phyloP scores from a whole-genome alignment of 805 yeast species.

The Suhomyces canberraensis region DNA sequence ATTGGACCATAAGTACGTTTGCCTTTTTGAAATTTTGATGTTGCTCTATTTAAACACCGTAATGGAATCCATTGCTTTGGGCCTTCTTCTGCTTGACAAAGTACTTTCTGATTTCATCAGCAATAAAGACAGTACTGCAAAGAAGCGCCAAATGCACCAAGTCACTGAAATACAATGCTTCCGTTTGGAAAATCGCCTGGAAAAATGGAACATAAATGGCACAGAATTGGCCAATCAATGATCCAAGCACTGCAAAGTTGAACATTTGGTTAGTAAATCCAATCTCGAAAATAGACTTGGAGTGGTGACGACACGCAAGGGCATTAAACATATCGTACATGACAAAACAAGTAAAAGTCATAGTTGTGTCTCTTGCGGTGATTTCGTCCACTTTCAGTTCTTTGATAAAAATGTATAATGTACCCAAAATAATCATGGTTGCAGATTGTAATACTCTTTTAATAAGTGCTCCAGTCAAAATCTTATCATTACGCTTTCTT shows the following conservation, averaged over 20 bases:
- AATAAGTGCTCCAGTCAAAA: conserved; percentile 66
- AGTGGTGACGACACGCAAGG: conserved; percentile 82
- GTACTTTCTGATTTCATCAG: conserved; percentile 77
- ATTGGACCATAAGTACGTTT: too few relatives aligned
- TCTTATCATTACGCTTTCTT: conserved; percentile 80
- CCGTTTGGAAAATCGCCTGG: conserved; percentile 92
- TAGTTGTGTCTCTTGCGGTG: conserved; percentile 94
- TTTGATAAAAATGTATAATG: conserved; percentile 77
- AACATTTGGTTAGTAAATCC: conserved; percentile 88
- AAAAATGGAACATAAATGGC: conserved; percentile 93
- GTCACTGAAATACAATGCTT: conserved; percentile 74
- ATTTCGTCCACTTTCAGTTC: conserved; percentile 84
- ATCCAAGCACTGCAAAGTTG: conserved; percentile 86
- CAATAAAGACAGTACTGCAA: conserved; percentile 79
- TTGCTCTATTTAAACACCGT: conserved; percentile 20
- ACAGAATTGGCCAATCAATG: conserved; percentile 84
- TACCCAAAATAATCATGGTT: conserved; percentile 72
- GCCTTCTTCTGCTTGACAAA: conserved; percentile 21
- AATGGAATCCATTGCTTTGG: conserved; percentile 13
- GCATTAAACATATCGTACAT: conserved; percentile 97
- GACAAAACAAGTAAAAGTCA: conserved; percentile 98
- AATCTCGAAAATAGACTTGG: conserved; percentile 77
- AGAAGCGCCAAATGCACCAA: conserved; percentile 57
- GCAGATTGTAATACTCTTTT: conserved; percentile 78
- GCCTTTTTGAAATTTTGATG: too few relatives aligned